Conservation (phyloP, 352 stramenopile genomes). For the Pythium chondricola region DNA sequence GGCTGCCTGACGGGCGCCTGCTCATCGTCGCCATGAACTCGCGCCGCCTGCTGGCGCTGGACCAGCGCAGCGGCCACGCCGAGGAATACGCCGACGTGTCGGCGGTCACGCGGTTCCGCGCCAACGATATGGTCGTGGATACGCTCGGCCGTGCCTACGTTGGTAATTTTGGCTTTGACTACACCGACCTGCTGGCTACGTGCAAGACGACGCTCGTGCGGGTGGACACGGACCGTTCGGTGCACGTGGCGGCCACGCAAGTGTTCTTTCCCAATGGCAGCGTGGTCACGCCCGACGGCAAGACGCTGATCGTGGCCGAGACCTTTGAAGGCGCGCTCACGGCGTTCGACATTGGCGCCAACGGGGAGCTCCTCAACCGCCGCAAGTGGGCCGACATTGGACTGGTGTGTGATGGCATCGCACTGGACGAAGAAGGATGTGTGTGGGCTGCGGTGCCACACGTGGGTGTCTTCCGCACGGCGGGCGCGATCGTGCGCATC, state of each 20-base stretch:
- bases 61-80: slow-evolving; percentile 23
- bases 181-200: slow-evolving; percentile 21
- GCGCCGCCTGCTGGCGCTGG: slow-evolving; percentile 33
- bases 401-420: slow-evolving; percentile 47
- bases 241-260: slow-evolving; percentile 45
- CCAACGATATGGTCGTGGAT: slow-evolving; percentile 64
- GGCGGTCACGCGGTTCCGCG: slow-evolving; percentile 36
- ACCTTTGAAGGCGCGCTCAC: slow-evolving; percentile 47
- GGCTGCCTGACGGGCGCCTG: slow-evolving; percentile 50
- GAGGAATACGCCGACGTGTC: slow-evolving; percentile 46
- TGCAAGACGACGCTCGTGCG: slow-evolving; percentile 51
- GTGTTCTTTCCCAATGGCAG: slow-evolving; percentile 70
- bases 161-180: slow-evolving; percentile 63
- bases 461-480: slow-evolving; percentile 38
- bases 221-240: slow-evolving; percentile 29
- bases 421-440: slow-evolving; percentile 57
- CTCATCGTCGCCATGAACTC: slow-evolving; percentile 57
- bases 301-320: slow-evolving; percentile 64
- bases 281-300: slow-evolving; percentile 65
- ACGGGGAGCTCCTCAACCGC: slow-evolving; percentile 40
- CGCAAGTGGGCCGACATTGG: slow-evolving; percentile 52
- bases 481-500: slow-evolving; percentile 42
- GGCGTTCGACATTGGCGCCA: slow-evolving; percentile 50
- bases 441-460: slow-evolving; percentile 55
- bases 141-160: slow-evolving; percentile 37